Evolutionary conservation across 768 basidiomycete species (phyloP).

Genomic region (Suillus bovinus): DNA sequence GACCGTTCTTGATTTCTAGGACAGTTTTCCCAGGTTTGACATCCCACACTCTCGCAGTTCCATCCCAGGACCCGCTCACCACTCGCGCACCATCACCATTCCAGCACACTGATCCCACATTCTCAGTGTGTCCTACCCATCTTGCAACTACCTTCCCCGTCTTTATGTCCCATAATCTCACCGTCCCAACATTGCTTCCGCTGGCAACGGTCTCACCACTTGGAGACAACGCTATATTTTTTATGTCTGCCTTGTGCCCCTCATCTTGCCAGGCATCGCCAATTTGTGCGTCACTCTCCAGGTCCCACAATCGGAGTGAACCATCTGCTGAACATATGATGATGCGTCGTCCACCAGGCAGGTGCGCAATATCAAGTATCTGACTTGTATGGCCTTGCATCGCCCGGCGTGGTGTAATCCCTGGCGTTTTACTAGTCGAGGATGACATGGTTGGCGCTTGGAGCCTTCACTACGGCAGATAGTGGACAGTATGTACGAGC

Average conservation of each 20-base stretch:
- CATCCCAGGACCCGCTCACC: not conserved
- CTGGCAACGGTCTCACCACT: slow-evolving; percentile 4
- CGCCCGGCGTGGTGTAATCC: not conserved
- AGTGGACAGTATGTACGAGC: not conserved
- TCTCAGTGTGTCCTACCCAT: not conserved
- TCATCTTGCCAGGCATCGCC: not conserved
- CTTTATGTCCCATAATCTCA: slow-evolving; percentile 12
- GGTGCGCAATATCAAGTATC: not conserved
- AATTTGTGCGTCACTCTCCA: not conserved
- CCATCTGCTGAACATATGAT: not conserved
- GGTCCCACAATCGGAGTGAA: not conserved
- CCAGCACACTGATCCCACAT: not conserved
- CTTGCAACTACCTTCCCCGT: slow-evolving; percentile 25
- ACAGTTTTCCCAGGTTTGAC: not conserved
- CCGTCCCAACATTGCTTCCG: slow-evolving; percentile 2
- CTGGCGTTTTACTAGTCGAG: not conserved
- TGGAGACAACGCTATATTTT: not conserved
- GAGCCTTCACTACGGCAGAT: not conserved
- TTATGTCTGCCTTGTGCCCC: no score
- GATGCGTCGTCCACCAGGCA: not conserved
- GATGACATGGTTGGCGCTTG: not conserved
- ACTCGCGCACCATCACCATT: not conserved
- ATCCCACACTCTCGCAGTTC: not conserved
- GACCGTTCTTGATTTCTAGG: not conserved
- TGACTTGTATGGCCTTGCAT: not conserved